Conservation (phyloP, 768 basidiomycete genomes). For the Naganishia vishniacii region DNA sequence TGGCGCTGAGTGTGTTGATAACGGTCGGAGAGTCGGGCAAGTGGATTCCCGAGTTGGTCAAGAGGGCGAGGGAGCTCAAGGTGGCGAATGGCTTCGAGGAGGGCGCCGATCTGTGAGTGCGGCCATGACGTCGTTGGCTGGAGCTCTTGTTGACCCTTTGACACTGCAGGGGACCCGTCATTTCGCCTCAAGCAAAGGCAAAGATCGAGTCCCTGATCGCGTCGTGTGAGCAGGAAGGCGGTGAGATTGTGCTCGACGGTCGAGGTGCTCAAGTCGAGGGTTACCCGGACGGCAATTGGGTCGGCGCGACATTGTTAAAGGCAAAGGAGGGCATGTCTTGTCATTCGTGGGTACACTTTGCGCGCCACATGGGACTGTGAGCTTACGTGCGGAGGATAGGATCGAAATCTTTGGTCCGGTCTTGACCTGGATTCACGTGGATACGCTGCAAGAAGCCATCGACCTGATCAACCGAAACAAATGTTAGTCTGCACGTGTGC, state of each 20-base stretch:
- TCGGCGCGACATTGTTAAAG: conserved; percentile 86
- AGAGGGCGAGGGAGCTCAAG: conserved; percentile 70
- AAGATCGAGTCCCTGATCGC: conserved; percentile 70
- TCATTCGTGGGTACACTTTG: conserved; percentile 61
- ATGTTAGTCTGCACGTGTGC: too few species aligned
- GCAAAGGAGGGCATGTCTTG: conserved; percentile 75
- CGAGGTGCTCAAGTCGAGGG: conserved; percentile 62
- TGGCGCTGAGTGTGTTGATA: conserved; percentile 29
- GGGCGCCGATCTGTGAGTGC: conserved; percentile 75
- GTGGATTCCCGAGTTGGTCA: conserved; percentile 81
- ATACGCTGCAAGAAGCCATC: conserved; percentile 83
- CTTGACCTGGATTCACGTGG: conserved; percentile 67
- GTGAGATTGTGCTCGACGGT: conserved; percentile 80
- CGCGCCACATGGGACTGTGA: neutral
- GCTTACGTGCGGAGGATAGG: conserved; percentile 50
- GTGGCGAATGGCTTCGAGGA: conserved; percentile 87
- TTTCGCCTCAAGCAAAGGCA: conserved; percentile 68
- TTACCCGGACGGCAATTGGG: conserved; percentile 85
- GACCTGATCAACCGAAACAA: conserved; percentile 80
- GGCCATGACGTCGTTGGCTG: conserved; percentile 53
- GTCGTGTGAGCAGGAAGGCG: conserved; percentile 61
- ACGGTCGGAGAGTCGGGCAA: conserved; percentile 65
- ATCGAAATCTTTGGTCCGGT: conserved; percentile 96
- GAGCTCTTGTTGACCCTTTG: neutral
- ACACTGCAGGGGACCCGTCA: conserved; percentile 53